These are phyloP conservation scores for Coprinopsis marcescibilis DNA, from an alignment of 768 basidiomycete species.

Conservation along the genomic window DNA sequence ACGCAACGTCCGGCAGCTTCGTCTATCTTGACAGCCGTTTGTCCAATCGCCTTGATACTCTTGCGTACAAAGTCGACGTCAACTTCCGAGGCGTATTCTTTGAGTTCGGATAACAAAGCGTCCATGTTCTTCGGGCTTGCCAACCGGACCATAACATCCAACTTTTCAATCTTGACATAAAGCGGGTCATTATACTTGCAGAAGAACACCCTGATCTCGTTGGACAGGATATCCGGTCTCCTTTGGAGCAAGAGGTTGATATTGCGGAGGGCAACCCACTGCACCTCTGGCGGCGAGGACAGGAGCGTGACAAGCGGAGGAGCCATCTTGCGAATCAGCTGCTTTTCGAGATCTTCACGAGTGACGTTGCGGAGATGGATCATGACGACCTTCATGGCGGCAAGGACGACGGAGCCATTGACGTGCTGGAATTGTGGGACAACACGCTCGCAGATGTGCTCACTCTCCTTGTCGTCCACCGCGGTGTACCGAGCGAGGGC, in stretches of 20 bases:
- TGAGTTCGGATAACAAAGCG: conserved; percentile 89
- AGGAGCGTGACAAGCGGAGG: conserved; percentile 93
- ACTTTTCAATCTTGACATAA: conserved; percentile 98
- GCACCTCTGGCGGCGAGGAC: conserved; percentile 94
- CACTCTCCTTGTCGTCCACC: conserved; percentile 88
- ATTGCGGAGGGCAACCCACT: conserved; percentile 96
- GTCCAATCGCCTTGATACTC: conserved; percentile 93
- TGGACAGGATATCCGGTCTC: conserved; percentile 80
- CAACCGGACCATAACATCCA: conserved; percentile 96
- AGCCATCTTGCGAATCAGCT: conserved; percentile 93
- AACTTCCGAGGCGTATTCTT: conserved; percentile 97
- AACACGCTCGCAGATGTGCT: conserved; percentile 98
- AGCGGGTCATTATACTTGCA: conserved; percentile 99
- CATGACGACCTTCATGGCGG: conserved; percentile 97
- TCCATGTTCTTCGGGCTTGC: conserved; percentile 91
- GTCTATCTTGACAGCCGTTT: conserved; percentile 94
- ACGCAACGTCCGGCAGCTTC: conserved; percentile 91
- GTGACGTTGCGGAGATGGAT: conserved; percentile 85
- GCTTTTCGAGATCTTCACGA: conserved; percentile 78
- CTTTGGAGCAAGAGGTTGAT: conserved; percentile 96
- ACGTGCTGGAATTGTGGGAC: conserved; percentile 98
- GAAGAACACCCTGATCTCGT: conserved; percentile 99
- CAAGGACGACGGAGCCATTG: conserved; percentile 94
- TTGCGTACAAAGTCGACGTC: conserved; percentile 98
- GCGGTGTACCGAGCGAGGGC: conserved; percentile 81